Evolutionary conservation across 257 asterid genomes (phyloP).

Genomic region (Marsdenia floribunda): DNA sequence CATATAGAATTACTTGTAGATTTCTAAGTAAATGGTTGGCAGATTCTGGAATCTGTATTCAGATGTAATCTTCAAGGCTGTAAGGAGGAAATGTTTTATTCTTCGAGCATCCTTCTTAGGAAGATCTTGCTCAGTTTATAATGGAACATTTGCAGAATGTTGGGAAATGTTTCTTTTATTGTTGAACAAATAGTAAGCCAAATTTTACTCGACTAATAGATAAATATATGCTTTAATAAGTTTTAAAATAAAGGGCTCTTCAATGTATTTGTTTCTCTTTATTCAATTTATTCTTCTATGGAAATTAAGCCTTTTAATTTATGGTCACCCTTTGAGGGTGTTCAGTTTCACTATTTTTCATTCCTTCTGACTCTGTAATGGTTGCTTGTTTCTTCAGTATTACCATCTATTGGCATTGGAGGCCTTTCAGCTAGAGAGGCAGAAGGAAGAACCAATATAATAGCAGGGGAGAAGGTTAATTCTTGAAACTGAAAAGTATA

Average conservation of each 20-base stretch:
- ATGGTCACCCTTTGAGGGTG: background rate
- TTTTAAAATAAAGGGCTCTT: no score
- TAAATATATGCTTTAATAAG: background rate
- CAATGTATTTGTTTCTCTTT: background rate
- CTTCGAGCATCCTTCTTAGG: background rate
- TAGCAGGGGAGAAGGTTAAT: constrained; percentile 83
- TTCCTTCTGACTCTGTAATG: constrained; percentile 11
- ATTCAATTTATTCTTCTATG: constrained; percentile 3
- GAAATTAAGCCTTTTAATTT: background rate
- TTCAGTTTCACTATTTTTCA: background rate
- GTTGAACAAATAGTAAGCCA: background rate
- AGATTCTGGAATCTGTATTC: background rate
- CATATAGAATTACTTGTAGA: constrained; percentile 1
- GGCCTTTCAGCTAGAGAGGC: constrained; percentile 98
- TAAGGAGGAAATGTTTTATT: background rate
- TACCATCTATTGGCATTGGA: constrained; percentile 88
- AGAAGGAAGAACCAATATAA: constrained; percentile 82
- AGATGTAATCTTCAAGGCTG: background rate
- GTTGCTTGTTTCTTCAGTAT: constrained; percentile 37
- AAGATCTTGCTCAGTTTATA: background rate
- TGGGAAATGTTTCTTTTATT: background rate
- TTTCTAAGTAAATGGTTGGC: background rate
- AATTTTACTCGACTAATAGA: background rate
- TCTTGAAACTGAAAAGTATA: constrained; percentile 5
- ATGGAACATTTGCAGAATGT: background rate